Evolutionary conservation across 495 filamentous ascomycete species (phyloP).

Genomic region (Bathelium albidoporum): DNA sequence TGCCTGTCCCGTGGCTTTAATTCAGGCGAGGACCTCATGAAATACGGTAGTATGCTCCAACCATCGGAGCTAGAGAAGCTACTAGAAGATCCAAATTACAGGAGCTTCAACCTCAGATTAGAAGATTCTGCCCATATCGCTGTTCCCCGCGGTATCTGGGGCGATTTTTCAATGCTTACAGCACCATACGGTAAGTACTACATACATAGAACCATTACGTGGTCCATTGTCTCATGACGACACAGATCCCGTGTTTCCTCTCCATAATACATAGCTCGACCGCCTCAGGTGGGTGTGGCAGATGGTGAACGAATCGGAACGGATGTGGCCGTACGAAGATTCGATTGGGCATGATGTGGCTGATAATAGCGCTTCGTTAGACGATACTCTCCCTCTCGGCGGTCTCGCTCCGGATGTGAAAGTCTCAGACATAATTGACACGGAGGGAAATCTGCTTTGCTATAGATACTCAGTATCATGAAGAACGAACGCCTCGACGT

Average conservation of each 20-base stretch:
- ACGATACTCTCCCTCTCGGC: constrained; percentile 6
- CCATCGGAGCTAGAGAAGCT: constrained; percentile 10
- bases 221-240: background rate
- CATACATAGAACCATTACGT: background rate
- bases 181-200: constrained; percentile 7
- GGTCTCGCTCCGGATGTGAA: constrained; percentile 1
- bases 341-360: constrained; percentile 4
- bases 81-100: background rate
- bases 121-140: constrained; percentile 9
- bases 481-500: no score
- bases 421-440: constrained; percentile 9
- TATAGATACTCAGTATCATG: constrained; percentile 12
- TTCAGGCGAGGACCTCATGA: background rate
- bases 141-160: constrained; percentile 10
- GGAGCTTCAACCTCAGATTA: constrained; percentile 3
- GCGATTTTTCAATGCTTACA: constrained; percentile 12
- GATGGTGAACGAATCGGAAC: background rate
- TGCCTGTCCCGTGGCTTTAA: constrained; percentile 17
- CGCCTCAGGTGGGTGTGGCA: constrained; percentile 15
- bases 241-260: constrained; percentile 11
- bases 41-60: constrained; percentile 8
- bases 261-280: constrained; percentile 14
- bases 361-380: constrained; percentile 5
- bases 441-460: constrained; percentile 4
- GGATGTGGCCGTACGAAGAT: constrained; percentile 6